Conservation (phyloP, 176 grass and related monocot genomes). For the Raddia distichophylla region DNA sequence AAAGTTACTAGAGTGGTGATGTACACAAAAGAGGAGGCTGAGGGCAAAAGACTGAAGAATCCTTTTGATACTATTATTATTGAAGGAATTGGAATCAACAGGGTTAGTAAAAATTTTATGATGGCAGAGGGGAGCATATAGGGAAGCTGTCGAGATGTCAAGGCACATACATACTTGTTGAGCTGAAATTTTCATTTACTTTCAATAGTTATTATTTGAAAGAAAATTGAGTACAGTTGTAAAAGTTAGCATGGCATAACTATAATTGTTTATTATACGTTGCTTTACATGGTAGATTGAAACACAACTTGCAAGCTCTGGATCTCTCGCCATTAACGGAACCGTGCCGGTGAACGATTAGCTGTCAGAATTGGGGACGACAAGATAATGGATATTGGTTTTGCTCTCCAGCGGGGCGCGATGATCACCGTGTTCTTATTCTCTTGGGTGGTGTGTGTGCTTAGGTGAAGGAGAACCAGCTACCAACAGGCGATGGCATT, state of each 20-base stretch:
- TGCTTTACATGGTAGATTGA: slow-evolving; percentile 10
- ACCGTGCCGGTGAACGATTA: background rate
- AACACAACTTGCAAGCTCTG: background rate
- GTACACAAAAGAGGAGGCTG: slow-evolving; percentile 97
- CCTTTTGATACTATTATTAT: slow-evolving; percentile 97
- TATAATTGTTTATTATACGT: slow-evolving; percentile 9
- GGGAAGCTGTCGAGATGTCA: slow-evolving; percentile 97
- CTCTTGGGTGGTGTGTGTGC: background rate
- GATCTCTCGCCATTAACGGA: background rate
- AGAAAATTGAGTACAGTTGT: background rate
- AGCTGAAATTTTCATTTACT: background rate
- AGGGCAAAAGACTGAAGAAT: slow-evolving; percentile 90
- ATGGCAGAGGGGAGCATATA: slow-evolving; percentile 82
- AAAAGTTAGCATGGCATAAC: background rate
- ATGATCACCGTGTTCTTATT: background rate
- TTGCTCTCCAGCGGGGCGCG: background rate
- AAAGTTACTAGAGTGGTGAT: slow-evolving; percentile 93
- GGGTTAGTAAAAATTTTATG: slow-evolving; percentile 88
- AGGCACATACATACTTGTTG: slow-evolving; percentile 52
- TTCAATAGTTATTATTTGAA: slow-evolving; percentile 1
- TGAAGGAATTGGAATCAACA: slow-evolving; percentile 98
- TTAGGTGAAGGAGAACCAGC: slow-evolving; percentile 66
- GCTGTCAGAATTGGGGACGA: background rate
- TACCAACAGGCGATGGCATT: slow-evolving; percentile 70
- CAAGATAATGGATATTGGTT: background rate